phyloP scores from a whole-genome alignment of 176 grass and related monocot genomes.

The Zoysia japonica region DNA sequence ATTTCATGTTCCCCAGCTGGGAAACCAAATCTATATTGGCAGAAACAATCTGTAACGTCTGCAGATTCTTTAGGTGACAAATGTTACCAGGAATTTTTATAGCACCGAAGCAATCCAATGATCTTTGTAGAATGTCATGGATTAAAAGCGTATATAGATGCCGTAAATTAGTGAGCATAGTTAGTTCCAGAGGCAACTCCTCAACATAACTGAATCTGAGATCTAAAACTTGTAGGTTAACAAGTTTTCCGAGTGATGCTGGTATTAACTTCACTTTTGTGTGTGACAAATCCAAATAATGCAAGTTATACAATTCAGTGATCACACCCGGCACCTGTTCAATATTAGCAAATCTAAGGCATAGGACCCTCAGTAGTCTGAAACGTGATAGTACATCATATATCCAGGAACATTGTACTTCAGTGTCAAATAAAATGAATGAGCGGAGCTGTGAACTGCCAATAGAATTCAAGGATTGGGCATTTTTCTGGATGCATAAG shows the following conservation, averaged over 20 bases:
- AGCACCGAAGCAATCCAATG: conserved; percentile 18
- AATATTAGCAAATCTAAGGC: conserved; percentile 40
- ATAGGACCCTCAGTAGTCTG: conserved; percentile 40
- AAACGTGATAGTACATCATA: conserved; percentile 42
- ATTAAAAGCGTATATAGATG: conserved; percentile 11
- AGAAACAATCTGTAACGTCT: conserved; percentile 31
- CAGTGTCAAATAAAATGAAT: conserved; percentile 35
- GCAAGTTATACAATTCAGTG: conserved; percentile 40
- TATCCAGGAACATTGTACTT: conserved; percentile 34
- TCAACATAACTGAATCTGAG: conserved; percentile 24
- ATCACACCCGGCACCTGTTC: conserved; percentile 38
- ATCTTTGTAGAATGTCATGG: conserved; percentile 25
- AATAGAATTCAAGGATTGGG: not conserved
- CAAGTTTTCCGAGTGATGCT: conserved; percentile 46
- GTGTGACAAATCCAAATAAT: conserved; percentile 37
- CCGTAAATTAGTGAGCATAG: conserved; percentile 41
- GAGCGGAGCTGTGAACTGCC: conserved; percentile 15
- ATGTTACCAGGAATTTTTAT: conserved; percentile 29
- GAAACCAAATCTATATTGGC: conserved; percentile 37
- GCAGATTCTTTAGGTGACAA: conserved; percentile 29
- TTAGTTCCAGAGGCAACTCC: conserved; percentile 43
- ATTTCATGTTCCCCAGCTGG: conserved; percentile 33
- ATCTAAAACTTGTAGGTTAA: conserved; percentile 45
- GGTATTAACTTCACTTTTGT: conserved; percentile 45
- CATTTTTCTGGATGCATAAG: conserved; percentile 18